Conservation (phyloP, 2,329 filamentous ascomycete species). For the Metarhizium robertsii region DNA sequence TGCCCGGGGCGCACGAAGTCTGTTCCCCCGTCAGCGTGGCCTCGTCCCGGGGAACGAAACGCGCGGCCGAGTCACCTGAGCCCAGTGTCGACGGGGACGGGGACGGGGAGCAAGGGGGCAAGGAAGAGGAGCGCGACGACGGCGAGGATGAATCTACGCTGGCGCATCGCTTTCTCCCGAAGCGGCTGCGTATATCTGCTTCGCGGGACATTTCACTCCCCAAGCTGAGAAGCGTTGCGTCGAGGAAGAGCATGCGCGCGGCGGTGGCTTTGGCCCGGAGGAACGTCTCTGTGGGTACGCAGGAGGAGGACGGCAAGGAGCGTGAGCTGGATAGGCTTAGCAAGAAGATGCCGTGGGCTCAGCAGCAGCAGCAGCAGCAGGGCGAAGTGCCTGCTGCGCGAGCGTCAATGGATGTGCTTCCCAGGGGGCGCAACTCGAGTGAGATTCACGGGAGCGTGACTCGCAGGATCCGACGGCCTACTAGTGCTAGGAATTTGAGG, state of each 20-base stretch:
- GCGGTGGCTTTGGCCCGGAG: constrained; percentile 1
- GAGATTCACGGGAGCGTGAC: background rate
- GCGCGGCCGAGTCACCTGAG: constrained; percentile 26
- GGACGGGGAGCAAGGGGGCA: constrained; percentile 2
- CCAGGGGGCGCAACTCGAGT: background rate
- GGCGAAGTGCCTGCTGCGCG: background rate
- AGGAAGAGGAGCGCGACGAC: constrained; percentile 4
- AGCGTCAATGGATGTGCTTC: background rate
- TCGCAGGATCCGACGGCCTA: constrained; percentile 4
- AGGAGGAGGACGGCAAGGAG: background rate
- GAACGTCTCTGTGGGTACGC: background rate
- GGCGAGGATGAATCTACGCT: constrained; percentile 12
- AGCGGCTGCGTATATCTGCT: constrained; percentile 43
- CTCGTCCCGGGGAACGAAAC: constrained; percentile 41
- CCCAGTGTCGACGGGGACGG: constrained; percentile 10
- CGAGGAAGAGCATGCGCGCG: constrained; percentile 8
- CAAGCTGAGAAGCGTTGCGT: constrained; percentile 20
- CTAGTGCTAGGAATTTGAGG: constrained; percentile 4
- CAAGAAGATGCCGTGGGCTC: constrained; percentile 12
- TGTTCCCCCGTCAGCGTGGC: constrained; percentile 23
- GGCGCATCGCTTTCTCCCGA: constrained; percentile 15
- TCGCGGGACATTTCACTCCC: constrained; percentile 31
- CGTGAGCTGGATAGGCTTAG: constrained; percentile 15
- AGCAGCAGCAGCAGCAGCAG: background rate
- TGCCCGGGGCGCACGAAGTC: constrained; percentile 3